A percentile compares a stretch with the other conserved stretches of the same genome.
These are phyloP conservation scores for Nigrograna mackinnonii DNA, from an alignment of 2,329 filamentous ascomycete genomes.

Conservation along the genomic window DNA sequence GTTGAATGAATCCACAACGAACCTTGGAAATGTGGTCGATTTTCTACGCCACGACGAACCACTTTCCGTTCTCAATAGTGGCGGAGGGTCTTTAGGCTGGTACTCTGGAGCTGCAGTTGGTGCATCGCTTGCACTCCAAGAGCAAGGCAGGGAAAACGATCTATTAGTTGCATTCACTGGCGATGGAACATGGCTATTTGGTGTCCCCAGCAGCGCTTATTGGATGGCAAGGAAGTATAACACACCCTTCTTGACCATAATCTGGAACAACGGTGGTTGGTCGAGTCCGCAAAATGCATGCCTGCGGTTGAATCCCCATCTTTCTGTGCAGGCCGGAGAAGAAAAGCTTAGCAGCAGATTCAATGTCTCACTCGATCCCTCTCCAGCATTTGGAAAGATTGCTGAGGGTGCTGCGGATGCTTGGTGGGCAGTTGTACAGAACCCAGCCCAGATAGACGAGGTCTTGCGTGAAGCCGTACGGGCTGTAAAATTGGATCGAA, in stretches of 20 bases:
- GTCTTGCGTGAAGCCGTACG: no score
- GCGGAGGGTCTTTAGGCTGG: slow-evolving; percentile 42
- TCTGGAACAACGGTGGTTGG: not conserved
- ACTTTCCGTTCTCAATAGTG: not conserved
- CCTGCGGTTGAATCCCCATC: not conserved
- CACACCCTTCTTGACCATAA: not conserved
- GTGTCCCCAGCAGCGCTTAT: not conserved
- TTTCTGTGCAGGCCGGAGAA: not conserved
- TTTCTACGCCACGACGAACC: not conserved
- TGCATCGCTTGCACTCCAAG: slow-evolving; percentile 50
- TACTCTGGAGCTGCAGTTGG: slow-evolving; percentile 56
- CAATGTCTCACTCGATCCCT: not conserved
- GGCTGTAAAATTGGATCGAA: no score
- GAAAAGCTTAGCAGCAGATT: not conserved
- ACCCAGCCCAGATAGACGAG: no score
- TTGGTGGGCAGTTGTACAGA: no score
- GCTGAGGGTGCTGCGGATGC: not conserved
- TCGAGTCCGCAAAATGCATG: not conserved
- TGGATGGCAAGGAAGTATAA: not conserved
- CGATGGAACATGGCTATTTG: not conserved
- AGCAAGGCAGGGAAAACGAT: slow-evolving; percentile 31
- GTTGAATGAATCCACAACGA: not conserved
- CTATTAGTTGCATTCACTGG: not conserved
- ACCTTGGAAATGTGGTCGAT: not conserved
- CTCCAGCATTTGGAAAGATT: not conserved